phyloP scores from a whole-genome alignment of 2,329 filamentous ascomycete genomes.

The Colletotrichum eleusines region DNA sequence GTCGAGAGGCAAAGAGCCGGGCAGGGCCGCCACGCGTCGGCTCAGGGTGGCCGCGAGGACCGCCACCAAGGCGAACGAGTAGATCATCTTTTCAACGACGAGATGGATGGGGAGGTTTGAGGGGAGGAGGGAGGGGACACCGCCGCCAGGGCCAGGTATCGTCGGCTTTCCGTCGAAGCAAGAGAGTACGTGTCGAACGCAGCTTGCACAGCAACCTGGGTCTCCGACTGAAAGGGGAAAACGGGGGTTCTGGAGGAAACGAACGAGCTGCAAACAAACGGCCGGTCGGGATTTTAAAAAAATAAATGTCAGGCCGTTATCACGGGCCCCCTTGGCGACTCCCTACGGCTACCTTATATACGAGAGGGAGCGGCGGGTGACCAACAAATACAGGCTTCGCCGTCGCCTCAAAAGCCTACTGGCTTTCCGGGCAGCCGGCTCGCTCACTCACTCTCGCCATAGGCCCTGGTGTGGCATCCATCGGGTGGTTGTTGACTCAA shows the following conservation, averaged over 20 bases:
- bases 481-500: background rate
- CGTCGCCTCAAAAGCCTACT: background rate
- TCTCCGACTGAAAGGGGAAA: background rate
- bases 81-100: background rate
- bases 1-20: background rate
- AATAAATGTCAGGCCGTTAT: background rate
- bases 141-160: background rate
- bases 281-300: background rate
- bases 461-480: background rate
- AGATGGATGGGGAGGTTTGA: background rate
- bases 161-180: background rate
- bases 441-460: background rate
- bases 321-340: background rate
- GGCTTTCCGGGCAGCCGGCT: background rate
- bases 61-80: background rate
- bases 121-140: background rate
- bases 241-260: background rate
- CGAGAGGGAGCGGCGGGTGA: background rate
- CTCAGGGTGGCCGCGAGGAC: background rate
- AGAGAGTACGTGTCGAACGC: background rate
- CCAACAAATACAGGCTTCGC: background rate
- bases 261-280: background rate
- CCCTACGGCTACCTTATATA: background rate
- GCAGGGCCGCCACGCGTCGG: background rate
- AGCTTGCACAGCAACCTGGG: slow-evolving; percentile 6